Evolutionary conservation across 1,284 basidiomycete genomes (phyloP).

Genomic region (Coniferiporia weirii): DNA sequence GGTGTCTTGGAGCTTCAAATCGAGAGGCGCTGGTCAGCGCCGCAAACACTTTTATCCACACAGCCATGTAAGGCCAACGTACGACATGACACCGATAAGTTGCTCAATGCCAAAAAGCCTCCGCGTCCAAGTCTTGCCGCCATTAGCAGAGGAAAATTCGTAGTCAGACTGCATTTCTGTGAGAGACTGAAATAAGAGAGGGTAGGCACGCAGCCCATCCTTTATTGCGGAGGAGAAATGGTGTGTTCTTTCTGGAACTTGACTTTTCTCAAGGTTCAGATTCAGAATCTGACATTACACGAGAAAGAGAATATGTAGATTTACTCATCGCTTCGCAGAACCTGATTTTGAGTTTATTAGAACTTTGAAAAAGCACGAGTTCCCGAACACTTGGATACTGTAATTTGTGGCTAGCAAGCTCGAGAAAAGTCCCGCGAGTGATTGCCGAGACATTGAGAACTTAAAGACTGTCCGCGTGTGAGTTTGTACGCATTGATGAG

Average conservation of each 20-base stretch:
- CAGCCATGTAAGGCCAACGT: background rate
- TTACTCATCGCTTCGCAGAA: too few relatives aligned
- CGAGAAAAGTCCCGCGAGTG: too few relatives aligned
- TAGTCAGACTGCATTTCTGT: constrained; percentile 1
- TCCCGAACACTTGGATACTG: too few relatives aligned
- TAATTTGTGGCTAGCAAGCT: too few relatives aligned
- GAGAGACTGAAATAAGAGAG: background rate
- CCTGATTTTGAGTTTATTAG: too few relatives aligned
- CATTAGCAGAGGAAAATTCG: background rate
- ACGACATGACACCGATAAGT: constrained; percentile 3
- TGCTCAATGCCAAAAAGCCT: background rate
- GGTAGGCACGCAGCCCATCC: background rate
- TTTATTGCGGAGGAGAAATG: background rate
- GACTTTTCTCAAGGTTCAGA: too few relatives aligned
- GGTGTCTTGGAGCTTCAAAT: background rate
- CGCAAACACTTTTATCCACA: background rate
- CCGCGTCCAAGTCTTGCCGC: constrained; percentile 1
- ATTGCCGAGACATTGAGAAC: too few relatives aligned
- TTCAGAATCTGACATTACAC: too few relatives aligned
- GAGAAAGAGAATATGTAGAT: too few relatives aligned
- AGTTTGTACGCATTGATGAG: too few relatives aligned
- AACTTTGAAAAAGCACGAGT: too few relatives aligned
- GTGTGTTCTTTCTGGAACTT: background rate
- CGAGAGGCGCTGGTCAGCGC: background rate
- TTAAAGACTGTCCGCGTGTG: too few relatives aligned